phyloP scores from a whole-genome alignment of 768 basidiomycete species.

The Collybia sp. region DNA sequence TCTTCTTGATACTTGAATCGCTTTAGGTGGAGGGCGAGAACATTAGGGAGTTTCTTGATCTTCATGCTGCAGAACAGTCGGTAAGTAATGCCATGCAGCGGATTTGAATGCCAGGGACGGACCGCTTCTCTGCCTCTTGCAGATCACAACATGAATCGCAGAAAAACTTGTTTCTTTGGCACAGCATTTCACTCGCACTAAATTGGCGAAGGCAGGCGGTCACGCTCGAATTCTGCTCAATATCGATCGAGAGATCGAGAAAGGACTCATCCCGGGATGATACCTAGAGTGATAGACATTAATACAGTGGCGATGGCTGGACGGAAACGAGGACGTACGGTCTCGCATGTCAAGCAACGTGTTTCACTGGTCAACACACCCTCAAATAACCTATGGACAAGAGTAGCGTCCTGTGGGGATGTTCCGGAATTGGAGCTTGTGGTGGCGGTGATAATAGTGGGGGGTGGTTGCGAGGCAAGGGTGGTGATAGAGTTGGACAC shows the following conservation, averaged over 20 bases:
- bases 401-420: conserved; percentile 53
- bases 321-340: conserved; percentile 45
- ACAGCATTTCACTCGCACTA: conserved; percentile 97
- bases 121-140: conserved; percentile 98
- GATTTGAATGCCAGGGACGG: conserved; percentile 15
- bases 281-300: conserved; percentile 40
- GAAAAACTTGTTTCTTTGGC: conserved; percentile 97
- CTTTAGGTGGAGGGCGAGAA: conserved; percentile 94
- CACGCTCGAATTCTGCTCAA: conserved; percentile 96
- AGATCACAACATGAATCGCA: conserved; percentile 96
- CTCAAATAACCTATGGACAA: conserved; percentile 92
- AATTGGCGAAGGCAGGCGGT: conserved; percentile 96
- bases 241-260: conserved; percentile 98
- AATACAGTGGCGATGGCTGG: conserved; percentile 3
- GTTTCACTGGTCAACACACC: conserved; percentile 96
- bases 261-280: conserved; percentile 95
- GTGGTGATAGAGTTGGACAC: conserved; percentile 61
- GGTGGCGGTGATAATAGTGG: conserved; percentile 24
- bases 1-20: conserved; percentile 99
- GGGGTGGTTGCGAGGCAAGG: conserved; percentile 39
- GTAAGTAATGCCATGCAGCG: conserved; percentile 4
- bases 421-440: conserved; percentile 43
- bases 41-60: conserved; percentile 92
- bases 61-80: conserved; percentile 72
- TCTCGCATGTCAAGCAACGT: conserved; percentile 96